phyloP scores from a whole-genome alignment of 2,329 filamentous ascomycete genomes.

The Penicillium thymicola region DNA sequence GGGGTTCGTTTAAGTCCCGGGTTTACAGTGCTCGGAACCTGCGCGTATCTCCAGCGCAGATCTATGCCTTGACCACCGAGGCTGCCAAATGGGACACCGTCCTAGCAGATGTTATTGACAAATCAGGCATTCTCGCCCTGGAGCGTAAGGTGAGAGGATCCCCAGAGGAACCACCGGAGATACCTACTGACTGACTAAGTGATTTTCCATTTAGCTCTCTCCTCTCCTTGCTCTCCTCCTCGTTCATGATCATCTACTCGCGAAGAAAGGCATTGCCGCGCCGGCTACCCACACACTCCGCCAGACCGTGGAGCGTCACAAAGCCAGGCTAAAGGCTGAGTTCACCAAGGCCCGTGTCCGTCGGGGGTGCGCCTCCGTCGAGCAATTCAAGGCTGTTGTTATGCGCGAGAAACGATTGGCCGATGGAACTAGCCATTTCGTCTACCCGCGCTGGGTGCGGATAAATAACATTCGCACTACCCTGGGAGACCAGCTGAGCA shows the following conservation, averaged over 20 bases:
- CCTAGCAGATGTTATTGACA: slow-evolving; percentile 85
- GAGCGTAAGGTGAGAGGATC: slow-evolving; percentile 73
- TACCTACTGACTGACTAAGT: slow-evolving; percentile 40
- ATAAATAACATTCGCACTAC: slow-evolving; percentile 75
- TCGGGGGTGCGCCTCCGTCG: slow-evolving; percentile 65
- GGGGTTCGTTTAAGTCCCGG: slow-evolving; percentile 83
- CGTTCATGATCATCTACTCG: slow-evolving; percentile 78
- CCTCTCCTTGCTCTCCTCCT: slow-evolving; percentile 77
- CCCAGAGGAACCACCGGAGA: slow-evolving; percentile 4
- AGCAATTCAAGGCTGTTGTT: slow-evolving; percentile 53
- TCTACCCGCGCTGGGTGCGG: slow-evolving; percentile 86
- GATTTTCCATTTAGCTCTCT: slow-evolving; percentile 59
- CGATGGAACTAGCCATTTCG: slow-evolving; percentile 25
- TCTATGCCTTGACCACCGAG: slow-evolving; percentile 85
- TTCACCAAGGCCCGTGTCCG: slow-evolving; percentile 75
- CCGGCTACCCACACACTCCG: slow-evolving; percentile 75
- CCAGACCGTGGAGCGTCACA: slow-evolving; percentile 73
- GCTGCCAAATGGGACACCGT: slow-evolving; percentile 86
- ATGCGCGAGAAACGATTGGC: slow-evolving; percentile 45
- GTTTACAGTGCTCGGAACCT: slow-evolving; percentile 71
- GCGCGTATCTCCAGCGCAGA: slow-evolving; percentile 74
- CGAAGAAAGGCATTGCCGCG: slow-evolving; percentile 78
- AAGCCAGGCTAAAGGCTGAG: slow-evolving; percentile 74
- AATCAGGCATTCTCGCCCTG: slow-evolving; percentile 67
- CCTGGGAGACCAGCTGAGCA: slow-evolving; percentile 67